Base-by-base conservation (phyloP, 352 stramenopile genomes). In the Phytophthora sp. region DNA sequence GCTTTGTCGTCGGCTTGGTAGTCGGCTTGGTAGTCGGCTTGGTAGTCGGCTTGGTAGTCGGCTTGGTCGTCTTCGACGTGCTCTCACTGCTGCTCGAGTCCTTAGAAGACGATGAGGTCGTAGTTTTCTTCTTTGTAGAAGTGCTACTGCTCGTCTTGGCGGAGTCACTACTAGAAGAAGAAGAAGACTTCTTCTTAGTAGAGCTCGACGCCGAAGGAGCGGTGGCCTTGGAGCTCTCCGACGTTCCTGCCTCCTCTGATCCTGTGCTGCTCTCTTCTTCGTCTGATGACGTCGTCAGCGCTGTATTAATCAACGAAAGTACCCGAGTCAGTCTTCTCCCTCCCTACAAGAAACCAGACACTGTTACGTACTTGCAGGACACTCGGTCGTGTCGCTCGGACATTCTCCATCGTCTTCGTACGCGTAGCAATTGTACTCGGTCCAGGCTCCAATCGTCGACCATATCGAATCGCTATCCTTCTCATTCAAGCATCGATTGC, bases 351-450 rank as follows among this genome's bases (percentile, higher is more conserved):
- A 18, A 39, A 33, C 1, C 15, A 36, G n/a, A 42, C 11, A 7
- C 30, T 3, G 15, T 0, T 41, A 78, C 71, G 45, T 76, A 76
- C 74, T 73, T 33, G 66, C 57, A 57, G 63, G 51, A 57, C 80
- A 86, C 45, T 78, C 51, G 45, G 67, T 79, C 13, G 77, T 81
- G 44, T 60, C 59, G 12, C 51, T 57, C 2, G 76, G 76, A 55
- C 80, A 89, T 23, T 80, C 58, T 20, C 63, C 69, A 56, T 71
- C 45, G 33, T 70, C 63, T 39, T 76, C 31, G 24, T 73, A 68
- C 24, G 65, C 57, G 68, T 82, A 77, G 69, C 80, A 89, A n/a
- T 62, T 65, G 71, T 81, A 86, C 55, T 83, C 68, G 18, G 66
- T 74, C 24, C 15, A 66, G n/a, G 53, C 49, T 24, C 73, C 52